These are phyloP conservation scores for Epichloe sp. DNA, from an alignment of 2,329 filamentous ascomycete genomes.

Conservation along the genomic window DNA sequence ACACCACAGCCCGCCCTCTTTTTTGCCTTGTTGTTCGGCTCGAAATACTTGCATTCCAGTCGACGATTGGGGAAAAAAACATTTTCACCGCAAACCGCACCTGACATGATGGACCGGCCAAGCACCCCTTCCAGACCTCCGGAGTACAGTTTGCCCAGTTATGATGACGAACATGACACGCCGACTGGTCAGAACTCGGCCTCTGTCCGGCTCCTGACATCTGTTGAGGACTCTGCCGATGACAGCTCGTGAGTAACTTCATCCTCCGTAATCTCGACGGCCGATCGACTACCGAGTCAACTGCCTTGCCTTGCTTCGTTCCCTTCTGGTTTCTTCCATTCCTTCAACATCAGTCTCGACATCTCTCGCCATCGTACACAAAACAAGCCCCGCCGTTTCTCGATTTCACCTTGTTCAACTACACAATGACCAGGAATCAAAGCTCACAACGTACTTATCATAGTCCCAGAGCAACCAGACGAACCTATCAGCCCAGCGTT, in stretches of 20 bases:
- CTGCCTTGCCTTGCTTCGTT: neutral
- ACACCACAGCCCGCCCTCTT: neutral
- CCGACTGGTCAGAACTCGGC: constrained; percentile 35
- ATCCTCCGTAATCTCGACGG: neutral
- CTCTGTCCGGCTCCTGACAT: constrained; percentile 48
- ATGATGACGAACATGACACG: constrained; percentile 41
- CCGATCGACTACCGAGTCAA: too few species aligned
- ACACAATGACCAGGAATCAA: neutral
- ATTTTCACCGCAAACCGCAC: neutral
- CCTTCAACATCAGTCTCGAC: neutral
- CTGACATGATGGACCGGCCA: constrained; percentile 32
- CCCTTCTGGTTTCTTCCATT: neutral
- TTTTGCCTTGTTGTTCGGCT: neutral
- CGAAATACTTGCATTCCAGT: constrained; percentile 16
- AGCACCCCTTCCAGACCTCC: constrained; percentile 39
- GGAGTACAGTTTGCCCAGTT: constrained; percentile 43
- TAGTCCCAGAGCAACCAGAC: constrained; percentile 28
- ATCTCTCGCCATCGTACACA: neutral
- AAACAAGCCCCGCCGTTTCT: constrained; percentile 9
- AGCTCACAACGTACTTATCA: constrained; percentile 28
- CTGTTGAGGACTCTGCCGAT: constrained; percentile 42
- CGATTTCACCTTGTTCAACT: constrained; percentile 18
- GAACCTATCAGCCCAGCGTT: constrained; percentile 41
- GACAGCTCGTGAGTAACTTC: constrained; percentile 41
- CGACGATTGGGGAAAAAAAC: neutral